Base-by-base conservation (phyloP, 1,139 yeast species). In the Yamadazyma dushanensis region DNA sequence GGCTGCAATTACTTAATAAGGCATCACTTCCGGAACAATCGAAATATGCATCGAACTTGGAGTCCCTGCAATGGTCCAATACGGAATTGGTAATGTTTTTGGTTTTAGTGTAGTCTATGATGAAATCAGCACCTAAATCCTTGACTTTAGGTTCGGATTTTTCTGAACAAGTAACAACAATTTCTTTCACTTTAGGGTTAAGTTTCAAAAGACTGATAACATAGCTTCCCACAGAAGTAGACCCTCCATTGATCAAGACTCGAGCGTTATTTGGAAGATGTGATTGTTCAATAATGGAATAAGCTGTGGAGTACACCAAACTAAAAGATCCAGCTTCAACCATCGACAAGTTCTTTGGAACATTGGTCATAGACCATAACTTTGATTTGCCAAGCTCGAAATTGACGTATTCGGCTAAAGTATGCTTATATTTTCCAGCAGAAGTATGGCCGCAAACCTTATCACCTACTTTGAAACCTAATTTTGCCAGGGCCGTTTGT, bases 231-330 rank as follows among this genome's bases (percentile, higher is more conserved):
- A 83, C 84, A n/a, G 82, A 66, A 1, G 94, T 77, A 4, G 86
- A 78, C 10, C 84, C 92, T 29, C 95, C 95, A 40, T 83, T 66
- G 26, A 86, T 66, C 33, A 85, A 61, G 1, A 84, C 72, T 41
- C 61, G 61, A 16, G 40, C 41, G 28, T 32, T 22, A 8, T 32
- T 30, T 5, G 25, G 21, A 15, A 40, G 5, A 1, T 29, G 22
- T 8, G 20, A 21, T 5, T 8, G 8, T 36, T 57, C 57, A 32
- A 78, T 53, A 36, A 77, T 52, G 29, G 62, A 64, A 44, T 54
- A 63, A 0, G 88, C 87, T 2, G 88, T 67, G 6, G 82, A 81
- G 41, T 76, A 71, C 19, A 79, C 72, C 49, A 73, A 53, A 35
- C 82, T 71, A 68, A 80, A 66, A 2, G 80, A 68, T 1, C 83